Conservation (phyloP, 305 asterid genomes). For the Caryopteris hybrid region DNA sequence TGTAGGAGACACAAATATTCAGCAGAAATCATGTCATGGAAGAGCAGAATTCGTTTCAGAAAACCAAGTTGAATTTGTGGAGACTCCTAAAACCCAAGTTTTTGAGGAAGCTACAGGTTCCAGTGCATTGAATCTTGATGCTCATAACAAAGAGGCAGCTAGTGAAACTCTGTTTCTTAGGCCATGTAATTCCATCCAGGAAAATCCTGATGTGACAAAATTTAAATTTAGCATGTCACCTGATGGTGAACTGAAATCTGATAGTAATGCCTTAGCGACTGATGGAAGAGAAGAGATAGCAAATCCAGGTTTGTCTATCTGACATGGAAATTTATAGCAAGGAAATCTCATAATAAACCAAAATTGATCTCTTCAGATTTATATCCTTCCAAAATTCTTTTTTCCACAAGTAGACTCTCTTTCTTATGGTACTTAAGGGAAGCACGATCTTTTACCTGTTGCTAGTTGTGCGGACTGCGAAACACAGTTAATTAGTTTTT, state of each 20-base stretch:
- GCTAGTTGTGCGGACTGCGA: neutral
- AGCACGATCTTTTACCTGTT: neutral
- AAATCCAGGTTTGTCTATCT: conserved; percentile 46
- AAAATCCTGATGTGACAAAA: conserved; percentile 29
- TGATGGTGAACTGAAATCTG: conserved; percentile 32
- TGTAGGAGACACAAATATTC: conserved; percentile 19
- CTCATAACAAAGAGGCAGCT: conserved; percentile 26
- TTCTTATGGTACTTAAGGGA: neutral
- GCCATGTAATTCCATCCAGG: conserved; percentile 46
- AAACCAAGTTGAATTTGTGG: conserved; percentile 31
- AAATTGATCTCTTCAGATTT: neutral
- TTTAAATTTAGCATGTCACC: conserved; percentile 24
- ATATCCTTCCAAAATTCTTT: neutral
- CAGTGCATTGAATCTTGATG: conserved; percentile 20
- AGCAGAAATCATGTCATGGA: conserved; percentile 29
- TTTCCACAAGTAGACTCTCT: neutral
- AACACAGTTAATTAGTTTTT: neutral
- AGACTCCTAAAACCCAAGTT: conserved; percentile 22
- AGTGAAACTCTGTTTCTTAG: conserved; percentile 34
- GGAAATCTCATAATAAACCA: neutral
- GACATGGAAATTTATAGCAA: conserved; percentile 11
- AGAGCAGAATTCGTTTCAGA: conserved; percentile 31
- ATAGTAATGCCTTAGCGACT: conserved; percentile 23
- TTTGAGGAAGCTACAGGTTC: conserved; percentile 27
- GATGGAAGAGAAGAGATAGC: conserved; percentile 28